A percentile compares a stretch with the other conserved stretches of the same genome.
These are phyloP conservation scores for Fusarium pilosicola DNA, from an alignment of 2,329 filamentous ascomycete species.

Conservation along the genomic window DNA sequence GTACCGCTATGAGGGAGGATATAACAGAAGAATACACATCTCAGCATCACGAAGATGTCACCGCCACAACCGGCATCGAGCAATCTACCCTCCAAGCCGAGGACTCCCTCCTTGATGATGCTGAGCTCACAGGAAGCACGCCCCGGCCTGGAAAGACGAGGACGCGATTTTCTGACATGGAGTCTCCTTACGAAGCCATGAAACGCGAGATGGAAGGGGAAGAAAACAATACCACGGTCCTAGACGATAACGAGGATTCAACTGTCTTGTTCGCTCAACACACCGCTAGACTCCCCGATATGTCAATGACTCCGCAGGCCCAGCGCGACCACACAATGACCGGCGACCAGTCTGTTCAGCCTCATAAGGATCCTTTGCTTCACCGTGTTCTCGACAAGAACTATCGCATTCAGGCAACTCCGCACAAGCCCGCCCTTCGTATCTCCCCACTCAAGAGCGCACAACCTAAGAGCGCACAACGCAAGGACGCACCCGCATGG, in stretches of 20 bases:
- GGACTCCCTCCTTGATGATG: constrained; percentile 75
- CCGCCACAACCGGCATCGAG: constrained; percentile 47
- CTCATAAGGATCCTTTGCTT: constrained; percentile 77
- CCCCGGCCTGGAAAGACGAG: constrained; percentile 66
- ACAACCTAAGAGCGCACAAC: constrained; percentile 48
- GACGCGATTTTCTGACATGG: constrained; percentile 70
- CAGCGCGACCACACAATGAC: constrained; percentile 48
- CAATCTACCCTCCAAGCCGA: constrained; percentile 57
- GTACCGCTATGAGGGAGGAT: constrained; percentile 66
- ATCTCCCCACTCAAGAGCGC: constrained; percentile 58
- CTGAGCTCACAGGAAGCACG: constrained; percentile 72
- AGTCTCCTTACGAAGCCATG: constrained; percentile 80
- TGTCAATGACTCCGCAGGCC: constrained; percentile 71
- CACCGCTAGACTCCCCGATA: constrained; percentile 67
- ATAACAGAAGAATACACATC: constrained; percentile 61
- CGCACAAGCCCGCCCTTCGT: constrained; percentile 67
- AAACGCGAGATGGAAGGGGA: constrained; percentile 71
- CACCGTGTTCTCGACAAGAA: constrained; percentile 96
- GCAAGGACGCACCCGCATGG: constrained; percentile 56
- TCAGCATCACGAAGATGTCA: constrained; percentile 52
- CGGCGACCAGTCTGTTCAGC: constrained; percentile 49
- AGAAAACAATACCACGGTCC: constrained; percentile 50
- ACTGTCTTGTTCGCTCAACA: constrained; percentile 63
- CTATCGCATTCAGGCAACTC: constrained; percentile 92
- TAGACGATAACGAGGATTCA: constrained; percentile 56